These are phyloP conservation scores for Lasiosphaeria miniovina DNA, from an alignment of 495 filamentous ascomycete species.

Conservation along the genomic window DNA sequence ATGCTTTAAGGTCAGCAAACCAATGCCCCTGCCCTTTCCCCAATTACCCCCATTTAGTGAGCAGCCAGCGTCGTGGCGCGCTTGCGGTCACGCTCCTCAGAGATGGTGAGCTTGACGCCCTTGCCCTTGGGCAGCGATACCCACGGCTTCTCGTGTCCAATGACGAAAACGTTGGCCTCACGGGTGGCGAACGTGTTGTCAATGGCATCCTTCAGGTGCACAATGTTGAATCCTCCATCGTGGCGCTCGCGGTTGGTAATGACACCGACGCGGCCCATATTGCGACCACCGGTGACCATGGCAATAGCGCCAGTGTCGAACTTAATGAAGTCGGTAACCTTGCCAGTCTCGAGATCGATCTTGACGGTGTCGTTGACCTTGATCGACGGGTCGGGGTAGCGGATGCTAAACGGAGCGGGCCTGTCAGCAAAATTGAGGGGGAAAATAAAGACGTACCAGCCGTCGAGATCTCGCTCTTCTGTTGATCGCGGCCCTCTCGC, in stretches of 20 bases:
- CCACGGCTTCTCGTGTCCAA: constrained; percentile 97
- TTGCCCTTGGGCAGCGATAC: constrained; percentile 98
- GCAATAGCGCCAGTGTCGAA: constrained; percentile 97
- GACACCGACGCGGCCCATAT: constrained; percentile 99
- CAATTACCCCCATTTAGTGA: constrained; percentile 39
- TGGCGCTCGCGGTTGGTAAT: constrained; percentile 99
- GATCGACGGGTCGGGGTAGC: constrained; percentile 95
- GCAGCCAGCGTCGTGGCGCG: constrained; percentile 72
- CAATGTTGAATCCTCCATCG: constrained; percentile 99
- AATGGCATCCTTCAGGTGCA: constrained; percentile 99
- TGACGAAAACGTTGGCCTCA: constrained; percentile 97
- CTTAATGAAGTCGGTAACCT: constrained; percentile 91
- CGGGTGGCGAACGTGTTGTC: constrained; percentile 99
- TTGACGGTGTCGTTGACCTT: constrained; percentile 99
- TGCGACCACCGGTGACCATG: constrained; percentile 98
- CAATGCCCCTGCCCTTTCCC: constrained; percentile 22
- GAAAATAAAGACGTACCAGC: constrained; percentile 44
- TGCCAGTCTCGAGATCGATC: constrained; percentile 93
- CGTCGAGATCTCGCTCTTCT: constrained; percentile 33
- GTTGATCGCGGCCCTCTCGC: constrained; percentile 14
- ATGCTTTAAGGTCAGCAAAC: constrained; percentile 31
- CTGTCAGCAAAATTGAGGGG: constrained; percentile 38
- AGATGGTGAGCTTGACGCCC: constrained; percentile 98
- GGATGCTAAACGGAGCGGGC: constrained; percentile 64
- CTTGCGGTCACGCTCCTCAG: constrained; percentile 95